Percentiles rank a stretch among this genome's conserved stretches.
Conservation (phyloP, 495 filamentous ascomycete genomes). For the Penicillium mononematosum region DNA sequence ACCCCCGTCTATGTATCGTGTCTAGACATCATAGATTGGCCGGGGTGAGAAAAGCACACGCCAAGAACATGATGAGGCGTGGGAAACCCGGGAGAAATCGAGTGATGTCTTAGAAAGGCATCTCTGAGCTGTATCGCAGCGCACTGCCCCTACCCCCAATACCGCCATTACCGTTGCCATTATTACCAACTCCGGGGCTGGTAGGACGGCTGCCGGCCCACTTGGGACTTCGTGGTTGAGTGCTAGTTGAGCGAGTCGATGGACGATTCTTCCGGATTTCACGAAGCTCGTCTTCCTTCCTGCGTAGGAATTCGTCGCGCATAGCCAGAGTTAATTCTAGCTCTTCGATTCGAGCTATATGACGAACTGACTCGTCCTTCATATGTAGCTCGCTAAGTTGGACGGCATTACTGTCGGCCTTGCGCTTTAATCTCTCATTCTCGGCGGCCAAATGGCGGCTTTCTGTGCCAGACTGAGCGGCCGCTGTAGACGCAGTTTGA, state of each 20-base stretch:
- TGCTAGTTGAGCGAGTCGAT: slow-evolving; percentile 47
- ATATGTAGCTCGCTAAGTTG: slow-evolving; percentile 53
- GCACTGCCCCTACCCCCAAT: slow-evolving; percentile 37
- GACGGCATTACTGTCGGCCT: slow-evolving; percentile 51
- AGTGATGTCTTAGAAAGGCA: slow-evolving; percentile 25
- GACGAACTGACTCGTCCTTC: slow-evolving; percentile 36
- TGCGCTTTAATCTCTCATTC: slow-evolving; percentile 48
- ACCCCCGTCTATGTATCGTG: not conserved
- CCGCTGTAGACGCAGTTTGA: slow-evolving; percentile 58
- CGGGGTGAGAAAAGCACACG: not conserved
- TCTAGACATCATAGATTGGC: slow-evolving; percentile 23
- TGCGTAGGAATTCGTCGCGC: slow-evolving; percentile 50
- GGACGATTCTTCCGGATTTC: slow-evolving; percentile 52
- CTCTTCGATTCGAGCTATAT: slow-evolving; percentile 47
- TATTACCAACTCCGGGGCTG: slow-evolving; percentile 41
- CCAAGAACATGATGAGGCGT: not conserved
- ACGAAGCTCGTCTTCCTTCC: slow-evolving; percentile 62
- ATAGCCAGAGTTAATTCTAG: slow-evolving; percentile 42
- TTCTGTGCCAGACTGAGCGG: slow-evolving; percentile 51
- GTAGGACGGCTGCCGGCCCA: slow-evolving; percentile 44
- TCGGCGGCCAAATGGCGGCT: slow-evolving; percentile 46
- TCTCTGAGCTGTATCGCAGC: slow-evolving; percentile 45
- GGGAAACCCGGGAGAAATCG: not conserved
- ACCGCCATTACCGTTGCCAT: slow-evolving; percentile 31
- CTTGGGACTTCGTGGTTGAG: slow-evolving; percentile 48